phyloP scores from a whole-genome alignment of 257 asterid species.

The Buddleja alternifolia region DNA sequence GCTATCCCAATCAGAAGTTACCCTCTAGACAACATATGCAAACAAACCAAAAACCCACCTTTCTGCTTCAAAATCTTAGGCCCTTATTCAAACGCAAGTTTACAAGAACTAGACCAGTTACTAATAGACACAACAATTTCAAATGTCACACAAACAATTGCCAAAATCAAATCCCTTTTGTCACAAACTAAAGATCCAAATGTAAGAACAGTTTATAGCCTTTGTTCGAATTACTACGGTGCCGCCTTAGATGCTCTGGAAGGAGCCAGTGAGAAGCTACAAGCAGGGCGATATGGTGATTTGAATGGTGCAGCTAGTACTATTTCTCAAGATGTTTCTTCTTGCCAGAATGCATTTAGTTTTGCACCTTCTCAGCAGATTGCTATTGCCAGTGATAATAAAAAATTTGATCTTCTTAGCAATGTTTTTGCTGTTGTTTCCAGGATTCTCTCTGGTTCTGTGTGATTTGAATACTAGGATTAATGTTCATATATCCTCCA shows the following conservation, averaged over 20 bases:
- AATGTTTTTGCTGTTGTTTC: slow-evolving; percentile 11
- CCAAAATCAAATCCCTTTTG: slow-evolving; percentile 21
- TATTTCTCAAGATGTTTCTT: slow-evolving; percentile 13
- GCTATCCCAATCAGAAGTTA: slow-evolving; percentile 15
- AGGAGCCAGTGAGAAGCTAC: slow-evolving; percentile 12
- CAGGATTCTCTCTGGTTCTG: slow-evolving; percentile 1
- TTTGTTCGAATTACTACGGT: slow-evolving; percentile 31
- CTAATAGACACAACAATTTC: slow-evolving; percentile 11
- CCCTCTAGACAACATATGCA: slow-evolving; percentile 30
- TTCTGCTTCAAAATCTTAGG: slow-evolving; percentile 23
- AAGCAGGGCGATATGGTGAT: neutral
- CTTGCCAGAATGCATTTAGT: slow-evolving; percentile 23
- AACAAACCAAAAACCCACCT: slow-evolving; percentile 7
- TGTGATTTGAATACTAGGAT: too few species aligned
- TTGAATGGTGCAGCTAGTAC: neutral
- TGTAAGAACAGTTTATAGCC: slow-evolving; percentile 21
- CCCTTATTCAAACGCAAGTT: neutral
- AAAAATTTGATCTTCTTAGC: slow-evolving; percentile 15
- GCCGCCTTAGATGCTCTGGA: slow-evolving; percentile 20
- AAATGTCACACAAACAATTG: neutral
- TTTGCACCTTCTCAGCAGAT: neutral
- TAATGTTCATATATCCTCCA: too few species aligned
- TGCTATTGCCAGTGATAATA: slow-evolving; percentile 28
- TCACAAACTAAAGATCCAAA: slow-evolving; percentile 21
- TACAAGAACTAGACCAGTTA: slow-evolving; percentile 3